Conservation (phyloP, 2,329 filamentous ascomycete species). For the Aschersonia sp. region DNA sequence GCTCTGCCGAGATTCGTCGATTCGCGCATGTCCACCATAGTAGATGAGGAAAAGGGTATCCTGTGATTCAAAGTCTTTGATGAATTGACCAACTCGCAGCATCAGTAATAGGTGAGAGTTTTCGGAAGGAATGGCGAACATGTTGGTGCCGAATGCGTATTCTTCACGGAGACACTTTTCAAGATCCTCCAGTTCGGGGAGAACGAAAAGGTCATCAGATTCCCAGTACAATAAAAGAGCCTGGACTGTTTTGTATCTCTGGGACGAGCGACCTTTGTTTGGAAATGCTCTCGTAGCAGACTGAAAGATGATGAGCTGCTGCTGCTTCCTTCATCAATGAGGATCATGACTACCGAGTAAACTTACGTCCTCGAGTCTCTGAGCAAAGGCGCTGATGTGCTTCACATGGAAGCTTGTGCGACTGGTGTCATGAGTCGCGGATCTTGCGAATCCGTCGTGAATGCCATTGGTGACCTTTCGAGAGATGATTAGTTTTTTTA, state of each 20-base stretch:
- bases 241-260: constrained; percentile 41
- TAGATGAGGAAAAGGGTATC: constrained; percentile 44
- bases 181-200: constrained; percentile 41
- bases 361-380: constrained; percentile 38
- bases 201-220: constrained; percentile 41
- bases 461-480: constrained; percentile 1
- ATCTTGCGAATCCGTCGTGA: constrained; percentile 15
- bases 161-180: constrained; percentile 38
- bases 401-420: constrained; percentile 44
- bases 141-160: constrained; percentile 41
- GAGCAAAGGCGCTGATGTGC: constrained; percentile 37
- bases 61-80: constrained; percentile 39
- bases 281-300: constrained; percentile 41
- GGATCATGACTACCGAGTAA: not conserved
- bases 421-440: constrained; percentile 40
- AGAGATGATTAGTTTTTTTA: not conserved
- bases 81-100: constrained; percentile 39
- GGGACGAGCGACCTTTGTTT: constrained; percentile 34
- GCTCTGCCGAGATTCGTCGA: constrained; percentile 43
- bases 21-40: constrained; percentile 44
- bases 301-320: constrained; percentile 14
- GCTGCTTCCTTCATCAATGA: not conserved
- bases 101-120: constrained; percentile 44
- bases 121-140: constrained; percentile 41
- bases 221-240: constrained; percentile 42